phyloP scores from a whole-genome alignment of 768 basidiomycete genomes.

The Lentinus brumalis region DNA sequence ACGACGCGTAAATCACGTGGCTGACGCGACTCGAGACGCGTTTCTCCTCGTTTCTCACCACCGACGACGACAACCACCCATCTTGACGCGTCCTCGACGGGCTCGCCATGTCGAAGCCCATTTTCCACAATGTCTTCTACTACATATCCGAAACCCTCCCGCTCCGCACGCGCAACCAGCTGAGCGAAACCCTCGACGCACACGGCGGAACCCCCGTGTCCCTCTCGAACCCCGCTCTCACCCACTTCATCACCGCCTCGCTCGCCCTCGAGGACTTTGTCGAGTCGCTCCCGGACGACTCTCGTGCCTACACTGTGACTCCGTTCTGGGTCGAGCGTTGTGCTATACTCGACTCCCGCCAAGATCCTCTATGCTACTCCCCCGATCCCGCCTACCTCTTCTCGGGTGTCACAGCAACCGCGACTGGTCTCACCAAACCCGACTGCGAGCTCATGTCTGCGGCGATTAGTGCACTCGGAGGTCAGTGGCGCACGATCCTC shows the following conservation, averaged over 20 bases:
- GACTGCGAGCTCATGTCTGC: conserved; percentile 77
- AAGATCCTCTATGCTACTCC: conserved; percentile 69
- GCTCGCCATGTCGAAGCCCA: background rate
- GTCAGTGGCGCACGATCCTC: conserved; percentile 75
- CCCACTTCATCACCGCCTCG: conserved; percentile 61
- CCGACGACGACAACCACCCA: background rate
- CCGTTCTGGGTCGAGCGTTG: conserved; percentile 75
- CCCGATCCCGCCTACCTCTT: conserved; percentile 78
- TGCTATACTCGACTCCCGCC: conserved; percentile 54
- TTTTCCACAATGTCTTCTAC: conserved; percentile 49
- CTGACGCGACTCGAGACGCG: background rate
- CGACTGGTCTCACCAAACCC: conserved; percentile 60
- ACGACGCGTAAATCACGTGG: no score
- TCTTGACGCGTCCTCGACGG: background rate
- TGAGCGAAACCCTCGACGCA: conserved; percentile 48
- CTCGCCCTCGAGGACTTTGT: conserved; percentile 57
- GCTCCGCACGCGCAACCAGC: conserved; percentile 41
- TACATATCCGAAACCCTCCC: conserved; percentile 53
- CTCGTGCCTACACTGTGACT: conserved; percentile 39
- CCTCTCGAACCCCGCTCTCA: conserved; percentile 39
- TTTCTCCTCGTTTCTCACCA: background rate
- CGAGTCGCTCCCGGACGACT: conserved; percentile 34
- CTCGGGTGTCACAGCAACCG: conserved; percentile 78
- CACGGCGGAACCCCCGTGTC: conserved; percentile 44
- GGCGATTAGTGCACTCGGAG: conserved; percentile 75